Base-by-base conservation (phyloP, 352 stramenopile species). In the Phytophthora macrochlamydospora region DNA sequence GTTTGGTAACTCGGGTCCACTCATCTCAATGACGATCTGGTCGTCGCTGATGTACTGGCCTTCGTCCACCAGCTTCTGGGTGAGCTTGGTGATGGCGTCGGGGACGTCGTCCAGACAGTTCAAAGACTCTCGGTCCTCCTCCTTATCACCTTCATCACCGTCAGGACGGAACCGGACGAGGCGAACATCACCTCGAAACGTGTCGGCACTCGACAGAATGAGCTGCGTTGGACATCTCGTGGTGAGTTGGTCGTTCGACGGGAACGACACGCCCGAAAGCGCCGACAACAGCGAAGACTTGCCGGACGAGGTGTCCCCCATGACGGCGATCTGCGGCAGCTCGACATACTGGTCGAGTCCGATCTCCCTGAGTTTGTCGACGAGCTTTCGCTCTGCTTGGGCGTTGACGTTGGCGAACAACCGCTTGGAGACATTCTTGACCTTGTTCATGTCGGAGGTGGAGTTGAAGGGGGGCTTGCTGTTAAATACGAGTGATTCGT, bases 281-380 rank as follows among this genome's bases (percentile, higher is more conserved):
- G 90, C 83, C 24, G 94, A 92, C 2, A 97, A 63, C 7, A 97
- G 76, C n/a, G 87, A 94, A 42, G 83, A 94, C 59, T 97, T 97
- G 24, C 89, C 90, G 70, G 18, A 24, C 31, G 79, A 94, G 14
- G 90, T 97, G 67, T 97, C 90, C 12, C 92, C 91, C 82, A 97
- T 92, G 33, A 97, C 92, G 13, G 80, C 87, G 64, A 97, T 97
- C 74, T 95, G 92, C n/a, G 91, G 92, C 7, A 97, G 63, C 60
- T 94, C 77, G 35, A 98, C 73, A 65, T 91, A 95, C 62, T 92
- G 63, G 32, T 74, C 78, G 1, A 90, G 69, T 7, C 81, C 79
- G 28, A 90, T 73, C 12, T 78, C 68, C 13, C 81, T 79, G 50
- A 92, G 69, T 9, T 71, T 62, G 35, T 90, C 83, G 8, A 90